phyloP scores from a whole-genome alignment of 1,139 yeast species.

The Magnusiomyces ingens region DNA sequence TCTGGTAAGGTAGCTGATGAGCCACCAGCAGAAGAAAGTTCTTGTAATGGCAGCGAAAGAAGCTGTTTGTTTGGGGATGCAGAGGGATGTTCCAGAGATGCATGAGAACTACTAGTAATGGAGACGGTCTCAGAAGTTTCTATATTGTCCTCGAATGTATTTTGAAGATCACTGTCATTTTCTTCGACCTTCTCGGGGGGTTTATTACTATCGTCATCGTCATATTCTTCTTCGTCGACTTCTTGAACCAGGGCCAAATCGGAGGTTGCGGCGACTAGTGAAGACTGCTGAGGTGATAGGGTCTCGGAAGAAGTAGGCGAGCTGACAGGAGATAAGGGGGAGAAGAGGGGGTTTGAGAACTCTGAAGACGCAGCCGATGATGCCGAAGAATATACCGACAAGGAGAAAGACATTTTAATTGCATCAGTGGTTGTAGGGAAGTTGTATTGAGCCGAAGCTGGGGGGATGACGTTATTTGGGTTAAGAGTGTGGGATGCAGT shows the following conservation, averaged over 20 bases:
- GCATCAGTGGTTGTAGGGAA: neutral
- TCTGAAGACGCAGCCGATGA: neutral
- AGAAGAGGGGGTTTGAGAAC: neutral
- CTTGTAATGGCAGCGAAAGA: too few species aligned
- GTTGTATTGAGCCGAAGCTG: neutral
- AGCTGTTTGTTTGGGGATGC: too few species aligned
- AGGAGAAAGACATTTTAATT: neutral
- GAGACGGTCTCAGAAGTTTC: too few species aligned
- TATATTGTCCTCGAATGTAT: too few species aligned
- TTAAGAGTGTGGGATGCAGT: too few species aligned
- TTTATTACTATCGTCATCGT: too few species aligned
- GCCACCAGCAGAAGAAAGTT: too few species aligned
- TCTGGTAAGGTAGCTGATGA: neutral
- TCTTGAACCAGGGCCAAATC: conserved; percentile 8
- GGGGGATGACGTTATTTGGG: neutral
- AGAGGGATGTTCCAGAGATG: too few species aligned
- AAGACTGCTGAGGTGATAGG: neutral
- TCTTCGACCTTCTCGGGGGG: neutral
- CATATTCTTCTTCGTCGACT: conserved; percentile 1
- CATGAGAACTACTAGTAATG: too few species aligned
- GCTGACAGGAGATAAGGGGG: neutral
- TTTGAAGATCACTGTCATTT: too few species aligned
- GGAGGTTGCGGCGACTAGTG: conserved; percentile 1
- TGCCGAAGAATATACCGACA: neutral
- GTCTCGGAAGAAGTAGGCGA: neutral